Percentiles rank a stretch among this genome's conserved stretches.
Conservation (phyloP, 2,329 filamentous ascomycete species). For the Epichloe sibirici region DNA sequence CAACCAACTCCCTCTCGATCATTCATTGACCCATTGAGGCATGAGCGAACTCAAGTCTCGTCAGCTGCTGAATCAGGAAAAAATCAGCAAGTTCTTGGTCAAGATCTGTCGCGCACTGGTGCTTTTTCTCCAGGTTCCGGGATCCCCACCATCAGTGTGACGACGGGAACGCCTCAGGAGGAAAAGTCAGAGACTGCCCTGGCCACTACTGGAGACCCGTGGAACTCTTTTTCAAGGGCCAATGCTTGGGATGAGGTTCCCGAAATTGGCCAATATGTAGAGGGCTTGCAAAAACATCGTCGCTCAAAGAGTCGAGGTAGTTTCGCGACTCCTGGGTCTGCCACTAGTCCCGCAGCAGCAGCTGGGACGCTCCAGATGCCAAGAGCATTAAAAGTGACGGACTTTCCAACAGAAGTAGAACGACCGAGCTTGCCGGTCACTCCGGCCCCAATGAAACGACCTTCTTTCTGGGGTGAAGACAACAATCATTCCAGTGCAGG, state of each 20-base stretch:
- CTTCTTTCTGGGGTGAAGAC: slow-evolving; percentile 48
- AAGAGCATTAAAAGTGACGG: slow-evolving; percentile 56
- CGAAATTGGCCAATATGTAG: slow-evolving; percentile 80
- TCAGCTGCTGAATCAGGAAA: slow-evolving; percentile 8
- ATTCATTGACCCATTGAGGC: slow-evolving; percentile 29
- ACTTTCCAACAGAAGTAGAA: slow-evolving; percentile 75
- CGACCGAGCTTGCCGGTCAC: slow-evolving; percentile 84
- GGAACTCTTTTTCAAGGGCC: slow-evolving; percentile 59
- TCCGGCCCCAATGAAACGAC: slow-evolving; percentile 63
- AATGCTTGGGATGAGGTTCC: slow-evolving; percentile 94
- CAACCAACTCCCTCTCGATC: slow-evolving; percentile 51
- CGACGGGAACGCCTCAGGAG: neutral
- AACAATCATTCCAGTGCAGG: slow-evolving; percentile 33
- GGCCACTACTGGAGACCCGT: slow-evolving; percentile 37
- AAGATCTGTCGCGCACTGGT: neutral
- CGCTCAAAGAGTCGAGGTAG: slow-evolving; percentile 21
- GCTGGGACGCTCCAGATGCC: slow-evolving; percentile 11
- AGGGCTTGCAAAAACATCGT: slow-evolving; percentile 53
- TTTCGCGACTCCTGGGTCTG: neutral
- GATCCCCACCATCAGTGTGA: neutral
- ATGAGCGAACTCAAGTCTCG: slow-evolving; percentile 14
- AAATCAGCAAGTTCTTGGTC: neutral
- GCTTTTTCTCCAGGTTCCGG: neutral
- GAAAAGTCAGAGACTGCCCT: neutral
- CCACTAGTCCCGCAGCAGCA: neutral